Conservation (phyloP, 2,329 filamentous ascomycete species). For the Chaetomium globosum region DNA sequence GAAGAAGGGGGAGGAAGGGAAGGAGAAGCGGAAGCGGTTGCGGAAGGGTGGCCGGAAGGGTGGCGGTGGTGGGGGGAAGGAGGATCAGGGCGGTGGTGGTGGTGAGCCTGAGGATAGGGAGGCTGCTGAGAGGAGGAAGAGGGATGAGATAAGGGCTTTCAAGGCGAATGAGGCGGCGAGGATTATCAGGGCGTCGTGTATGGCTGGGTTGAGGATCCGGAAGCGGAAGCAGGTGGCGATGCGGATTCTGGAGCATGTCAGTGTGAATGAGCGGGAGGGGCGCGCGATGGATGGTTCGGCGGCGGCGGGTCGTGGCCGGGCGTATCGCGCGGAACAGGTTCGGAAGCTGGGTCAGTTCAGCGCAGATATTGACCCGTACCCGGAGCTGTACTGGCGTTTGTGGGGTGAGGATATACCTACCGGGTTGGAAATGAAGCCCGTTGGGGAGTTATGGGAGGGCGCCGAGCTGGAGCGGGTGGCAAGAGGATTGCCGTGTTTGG, state of each 20-base stretch:
- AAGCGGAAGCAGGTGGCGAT: not conserved
- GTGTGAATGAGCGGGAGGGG: not conserved
- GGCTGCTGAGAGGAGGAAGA: not conserved
- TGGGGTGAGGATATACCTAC: not conserved
- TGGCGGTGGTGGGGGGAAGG: not conserved
- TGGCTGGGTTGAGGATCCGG: not conserved
- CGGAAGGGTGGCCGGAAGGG: not conserved
- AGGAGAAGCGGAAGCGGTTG: not conserved
- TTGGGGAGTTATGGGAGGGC: not conserved
- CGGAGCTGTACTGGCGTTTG: not conserved
- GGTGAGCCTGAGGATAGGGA: not conserved
- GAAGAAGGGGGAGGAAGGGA: not conserved
- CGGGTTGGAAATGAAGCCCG: not conserved
- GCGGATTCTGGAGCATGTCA: not conserved
- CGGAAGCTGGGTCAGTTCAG: not conserved
- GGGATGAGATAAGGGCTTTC: not conserved
- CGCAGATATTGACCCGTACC: not conserved
- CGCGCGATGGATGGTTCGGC: too few relatives aligned
- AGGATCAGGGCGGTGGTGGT: not conserved
- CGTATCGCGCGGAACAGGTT: not conserved
- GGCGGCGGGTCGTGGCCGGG: not conserved
- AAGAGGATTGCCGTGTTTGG: not conserved
- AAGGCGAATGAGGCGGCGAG: conserved; percentile 15
- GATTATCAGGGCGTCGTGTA: conserved; percentile 17
- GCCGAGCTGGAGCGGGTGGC: not conserved